Conservation (phyloP, 192 early-diverging fungal genomes). For the Borealophlyctis nickersoniae region DNA sequence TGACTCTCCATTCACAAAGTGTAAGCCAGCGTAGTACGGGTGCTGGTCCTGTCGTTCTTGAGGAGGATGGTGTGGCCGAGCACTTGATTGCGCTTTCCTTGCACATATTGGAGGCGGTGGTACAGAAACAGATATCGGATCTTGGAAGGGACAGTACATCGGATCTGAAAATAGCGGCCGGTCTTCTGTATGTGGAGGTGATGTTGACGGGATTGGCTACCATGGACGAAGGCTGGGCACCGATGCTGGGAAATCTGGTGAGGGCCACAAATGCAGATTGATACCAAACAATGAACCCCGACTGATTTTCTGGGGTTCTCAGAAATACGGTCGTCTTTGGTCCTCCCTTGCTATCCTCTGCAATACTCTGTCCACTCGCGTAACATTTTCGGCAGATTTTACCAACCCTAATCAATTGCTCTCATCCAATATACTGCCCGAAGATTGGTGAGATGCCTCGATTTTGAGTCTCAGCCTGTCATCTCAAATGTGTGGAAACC, state of each 20-base stretch:
- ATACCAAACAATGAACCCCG: no score
- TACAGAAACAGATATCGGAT: neutral
- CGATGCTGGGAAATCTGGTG: constrained; percentile 1
- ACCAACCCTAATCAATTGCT: neutral
- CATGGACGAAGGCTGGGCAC: neutral
- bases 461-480: no score
- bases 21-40: no score
- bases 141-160: no score
- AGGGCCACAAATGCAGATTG: neutral
- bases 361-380: neutral
- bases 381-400: neutral
- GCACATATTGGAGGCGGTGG: constrained; percentile 2
- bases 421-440: neutral
- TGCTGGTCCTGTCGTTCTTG: no score
- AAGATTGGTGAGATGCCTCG: constrained; percentile 19
- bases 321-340: constrained; percentile 15
- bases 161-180: neutral
- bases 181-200: constrained; percentile 5
- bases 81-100: constrained; percentile 3
- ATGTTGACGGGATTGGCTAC: constrained; percentile 12
- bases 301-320: neutral
- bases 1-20: neutral
- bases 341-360: constrained; percentile 18
- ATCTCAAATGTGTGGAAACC: neutral
- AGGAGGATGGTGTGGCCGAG: neutral